A percentile compares a stretch with the other conserved stretches of the same genome.
These are phyloP conservation scores for Cutaneotrichosporon sp. DNA, from an alignment of 1,284 basidiomycete genomes.

Conservation along the genomic window DNA sequence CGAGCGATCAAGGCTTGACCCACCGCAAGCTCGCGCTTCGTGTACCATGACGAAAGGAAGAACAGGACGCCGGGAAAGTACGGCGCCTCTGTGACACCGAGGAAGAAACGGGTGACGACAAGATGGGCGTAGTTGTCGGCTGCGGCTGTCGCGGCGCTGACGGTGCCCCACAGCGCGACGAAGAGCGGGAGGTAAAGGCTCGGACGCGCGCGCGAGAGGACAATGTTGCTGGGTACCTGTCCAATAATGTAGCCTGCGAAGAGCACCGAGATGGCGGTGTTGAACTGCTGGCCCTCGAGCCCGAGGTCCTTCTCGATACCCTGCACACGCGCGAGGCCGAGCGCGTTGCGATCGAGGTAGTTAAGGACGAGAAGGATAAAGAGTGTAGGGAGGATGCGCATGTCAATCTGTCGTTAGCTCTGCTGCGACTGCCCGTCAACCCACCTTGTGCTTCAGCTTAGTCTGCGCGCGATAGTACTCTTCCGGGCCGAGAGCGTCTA, in stretches of 20 bases:
- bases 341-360: slow-evolving; percentile 42
- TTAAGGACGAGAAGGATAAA: slow-evolving; percentile 38
- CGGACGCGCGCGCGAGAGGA: slow-evolving; percentile 8
- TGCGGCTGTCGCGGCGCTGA: slow-evolving; percentile 11
- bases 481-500: neutral
- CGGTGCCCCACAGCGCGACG: slow-evolving; percentile 15
- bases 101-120: slow-evolving; percentile 33
- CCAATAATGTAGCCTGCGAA: slow-evolving; percentile 43
- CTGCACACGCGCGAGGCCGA: slow-evolving; percentile 23
- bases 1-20: neutral
- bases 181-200: slow-evolving; percentile 19
- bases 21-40: slow-evolving; percentile 18
- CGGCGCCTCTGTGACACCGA: slow-evolving; percentile 24
- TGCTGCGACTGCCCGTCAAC: neutral
- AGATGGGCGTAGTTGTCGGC: slow-evolving; percentile 15
- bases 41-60: slow-evolving; percentile 26
- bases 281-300: slow-evolving; percentile 29
- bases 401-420: slow-evolving; percentile 19
- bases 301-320: slow-evolving; percentile 30
- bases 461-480: slow-evolving; percentile 1
- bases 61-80: slow-evolving; percentile 34
- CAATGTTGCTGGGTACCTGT: slow-evolving; percentile 3
- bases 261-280: slow-evolving; percentile 41
- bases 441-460: neutral
- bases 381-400: slow-evolving; percentile 22